phyloP scores from a whole-genome alignment of 116 monocot genomes.

The Iris pallida region DNA sequence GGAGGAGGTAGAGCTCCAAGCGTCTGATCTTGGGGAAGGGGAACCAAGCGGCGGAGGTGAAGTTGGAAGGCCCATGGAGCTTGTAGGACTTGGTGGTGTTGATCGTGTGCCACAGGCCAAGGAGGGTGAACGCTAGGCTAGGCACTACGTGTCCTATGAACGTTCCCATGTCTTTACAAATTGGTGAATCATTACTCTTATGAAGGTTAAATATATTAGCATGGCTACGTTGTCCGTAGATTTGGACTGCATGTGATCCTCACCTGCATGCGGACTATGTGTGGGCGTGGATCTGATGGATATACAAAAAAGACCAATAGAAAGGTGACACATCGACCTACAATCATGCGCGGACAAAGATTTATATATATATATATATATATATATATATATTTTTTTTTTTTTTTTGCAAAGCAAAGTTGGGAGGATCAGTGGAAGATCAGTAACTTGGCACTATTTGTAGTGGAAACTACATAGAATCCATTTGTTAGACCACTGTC shows the following conservation, averaged over 20 bases:
- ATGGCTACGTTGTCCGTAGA: no score
- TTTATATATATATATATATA: no score
- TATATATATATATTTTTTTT: no score
- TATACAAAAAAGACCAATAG: no score
- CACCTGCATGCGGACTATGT: no score
- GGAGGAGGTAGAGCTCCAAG: conserved; percentile 57
- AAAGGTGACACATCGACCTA: no score
- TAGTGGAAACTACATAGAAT: neutral
- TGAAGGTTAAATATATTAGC: neutral
- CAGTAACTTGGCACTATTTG: neutral
- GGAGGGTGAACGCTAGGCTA: conserved; percentile 42
- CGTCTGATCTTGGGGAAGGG: conserved; percentile 31
- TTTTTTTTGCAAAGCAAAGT: no score
- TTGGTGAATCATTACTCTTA: neutral
- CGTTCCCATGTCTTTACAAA: conserved; percentile 43
- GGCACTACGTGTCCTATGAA: conserved; percentile 58
- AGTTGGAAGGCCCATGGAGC: conserved; percentile 17
- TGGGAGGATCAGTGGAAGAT: neutral
- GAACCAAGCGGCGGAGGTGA: conserved; percentile 54
- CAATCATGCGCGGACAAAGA: no score
- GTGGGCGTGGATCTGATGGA: no score
- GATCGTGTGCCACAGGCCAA: conserved; percentile 68
- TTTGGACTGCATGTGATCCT: no score
- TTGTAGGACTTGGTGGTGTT: conserved; percentile 43
- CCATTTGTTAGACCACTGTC: conserved; percentile 1